Percentiles rank a stretch among this genome's conserved stretches.
Evolutionary conservation across 768 basidiomycete species (phyloP).

Genomic region (Tylopilus felleus): DNA sequence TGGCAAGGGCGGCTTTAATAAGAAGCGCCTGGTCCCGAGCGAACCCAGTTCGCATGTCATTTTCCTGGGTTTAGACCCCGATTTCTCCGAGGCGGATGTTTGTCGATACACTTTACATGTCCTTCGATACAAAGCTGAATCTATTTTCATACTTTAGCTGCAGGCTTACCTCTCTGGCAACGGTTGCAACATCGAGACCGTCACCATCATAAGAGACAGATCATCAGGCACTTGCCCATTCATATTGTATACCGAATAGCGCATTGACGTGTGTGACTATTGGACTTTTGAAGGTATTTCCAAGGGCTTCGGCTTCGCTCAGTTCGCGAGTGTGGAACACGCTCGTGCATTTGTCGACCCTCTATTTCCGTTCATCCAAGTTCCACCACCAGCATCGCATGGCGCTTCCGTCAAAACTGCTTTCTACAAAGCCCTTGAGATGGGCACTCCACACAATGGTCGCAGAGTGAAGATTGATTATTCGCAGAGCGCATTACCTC

Average conservation of each 20-base stretch:
- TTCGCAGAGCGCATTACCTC: slow-evolving; percentile 78
- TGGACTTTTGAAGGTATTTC: slow-evolving; percentile 82
- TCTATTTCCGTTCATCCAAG: slow-evolving; percentile 85
- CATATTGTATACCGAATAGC: slow-evolving; percentile 61
- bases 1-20: slow-evolving; percentile 42
- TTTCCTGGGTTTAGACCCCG: slow-evolving; percentile 89
- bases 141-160: slow-evolving; percentile 51
- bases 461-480: slow-evolving; percentile 95
- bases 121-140: slow-evolving; percentile 35
- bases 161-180: slow-evolving; percentile 71
- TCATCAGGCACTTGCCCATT: slow-evolving; percentile 91
- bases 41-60: slow-evolving; percentile 92
- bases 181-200: slow-evolving; percentile 76
- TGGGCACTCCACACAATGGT: slow-evolving; percentile 68
- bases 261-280: slow-evolving; percentile 71
- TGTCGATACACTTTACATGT: slow-evolving; percentile 42
- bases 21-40: slow-evolving; percentile 79
- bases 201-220: slow-evolving; percentile 96
- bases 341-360: slow-evolving; percentile 91
- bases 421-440: slow-evolving; percentile 74
- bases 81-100: slow-evolving; percentile 92
- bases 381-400: slow-evolving; percentile 88
- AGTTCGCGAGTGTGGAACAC: slow-evolving; percentile 82
- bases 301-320: slow-evolving; percentile 96
- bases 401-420: slow-evolving; percentile 71